Evolutionary conservation across 2,329 filamentous ascomycete genomes (phyloP), one percentile per base, ranked within the genome.

Genomic region (Periconia macrospinosa): DNA sequence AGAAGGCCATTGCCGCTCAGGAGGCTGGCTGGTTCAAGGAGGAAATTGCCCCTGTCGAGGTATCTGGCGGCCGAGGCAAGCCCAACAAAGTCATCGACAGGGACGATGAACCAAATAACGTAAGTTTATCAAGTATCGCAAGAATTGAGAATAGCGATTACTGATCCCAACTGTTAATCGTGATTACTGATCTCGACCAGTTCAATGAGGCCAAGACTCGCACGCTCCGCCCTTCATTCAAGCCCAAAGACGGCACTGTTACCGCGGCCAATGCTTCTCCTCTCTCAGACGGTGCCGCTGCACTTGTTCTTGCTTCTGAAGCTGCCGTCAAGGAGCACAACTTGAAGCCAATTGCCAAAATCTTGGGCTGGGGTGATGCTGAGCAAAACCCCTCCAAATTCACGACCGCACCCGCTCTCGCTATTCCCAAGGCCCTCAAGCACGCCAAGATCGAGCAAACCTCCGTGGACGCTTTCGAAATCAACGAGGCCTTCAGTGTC

Each of bases 401-500:
- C 85, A 99, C 94, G 62, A 94, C 92, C 46, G 89, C 94, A 9
- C 94, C 94, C 10, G 85, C 94, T 18, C 85, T 97, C 52, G 94
- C 94, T 62, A 95, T 99, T 67, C 94, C 94, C 74, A 99, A 97
- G 83, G 94, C 94, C 54, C 85, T 99, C 71, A 92, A 93, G 83
- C 93, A 99, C 78, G 94, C 94, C 57, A 90, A 90, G 58, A 79
- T 99, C 58, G 84, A 86, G 53, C 83, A 87, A 64, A 85, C 88
- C 59, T 83, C 90, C 55, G 83, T 99, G 54, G 93, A 97, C 70
- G 94, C 86, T 66, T 99, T 94, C 76, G 94, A 99, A 83, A 97
- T 99, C 83, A 99, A 99, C 82, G 94, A 99, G 82, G 94, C 94
- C 41, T 99, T 99, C 82, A 94, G 90, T 59, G 94, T 96, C 47